phyloP scores from a whole-genome alignment of 352 stramenopile genomes.

The Pythium coloratum region DNA sequence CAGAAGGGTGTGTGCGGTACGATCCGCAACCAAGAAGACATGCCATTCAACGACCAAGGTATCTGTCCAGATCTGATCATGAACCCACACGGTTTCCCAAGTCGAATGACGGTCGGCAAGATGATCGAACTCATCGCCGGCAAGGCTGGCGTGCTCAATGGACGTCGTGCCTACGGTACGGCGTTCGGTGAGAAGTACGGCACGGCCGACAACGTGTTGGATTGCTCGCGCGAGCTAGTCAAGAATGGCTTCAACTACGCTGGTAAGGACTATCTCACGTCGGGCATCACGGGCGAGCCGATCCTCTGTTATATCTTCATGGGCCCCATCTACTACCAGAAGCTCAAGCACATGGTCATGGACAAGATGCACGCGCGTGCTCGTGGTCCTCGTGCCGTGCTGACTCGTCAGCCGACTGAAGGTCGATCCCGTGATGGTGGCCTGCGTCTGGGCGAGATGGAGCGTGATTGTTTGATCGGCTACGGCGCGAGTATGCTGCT shows the following conservation, averaged over 20 bases:
- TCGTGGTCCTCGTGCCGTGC: constrained; percentile 91
- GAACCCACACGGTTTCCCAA: constrained; percentile 99
- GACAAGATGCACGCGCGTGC: constrained; percentile 99
- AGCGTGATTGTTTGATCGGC: constrained; percentile 99
- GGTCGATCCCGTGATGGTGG: constrained; percentile 97
- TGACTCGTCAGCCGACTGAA: constrained; percentile 99
- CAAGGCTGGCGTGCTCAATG: constrained; percentile 96
- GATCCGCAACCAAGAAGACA: constrained; percentile 95
- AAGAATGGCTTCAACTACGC: constrained; percentile 98
- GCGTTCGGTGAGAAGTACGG: constrained; percentile 99
- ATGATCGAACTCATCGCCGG: constrained; percentile 99
- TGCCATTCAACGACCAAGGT: constrained; percentile 99
- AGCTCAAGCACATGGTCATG: constrained; percentile 99
- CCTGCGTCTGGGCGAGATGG: constrained; percentile 99
- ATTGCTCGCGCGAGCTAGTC: constrained; percentile 94
- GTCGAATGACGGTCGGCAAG: constrained; percentile 99
- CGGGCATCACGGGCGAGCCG: constrained; percentile 94
- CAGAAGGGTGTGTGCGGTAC: constrained; percentile 99
- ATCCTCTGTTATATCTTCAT: constrained; percentile 99
- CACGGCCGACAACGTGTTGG: constrained; percentile 91
- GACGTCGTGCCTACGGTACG: constrained; percentile 97
- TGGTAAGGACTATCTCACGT: constrained; percentile 97
- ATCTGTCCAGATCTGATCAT: constrained; percentile 99
- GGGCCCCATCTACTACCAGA: constrained; percentile 99
- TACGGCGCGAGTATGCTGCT: constrained; percentile 99